phyloP scores from a whole-genome alignment of 345 rosid species.

The Melaleuca quinquenervia region DNA sequence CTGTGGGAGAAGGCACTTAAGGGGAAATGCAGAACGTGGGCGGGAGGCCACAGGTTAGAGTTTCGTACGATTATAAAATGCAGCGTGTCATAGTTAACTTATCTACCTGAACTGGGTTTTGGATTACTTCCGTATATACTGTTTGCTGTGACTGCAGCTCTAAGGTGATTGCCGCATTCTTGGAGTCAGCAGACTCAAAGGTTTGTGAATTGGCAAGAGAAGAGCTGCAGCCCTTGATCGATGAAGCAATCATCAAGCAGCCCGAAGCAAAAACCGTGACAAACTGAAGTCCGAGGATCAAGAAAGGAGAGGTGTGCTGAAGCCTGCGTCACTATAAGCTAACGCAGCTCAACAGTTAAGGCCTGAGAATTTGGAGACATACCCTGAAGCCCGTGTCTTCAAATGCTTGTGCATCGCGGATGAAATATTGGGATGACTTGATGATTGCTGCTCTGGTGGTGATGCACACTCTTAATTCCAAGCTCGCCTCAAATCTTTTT shows the following conservation, averaged over 20 bases:
- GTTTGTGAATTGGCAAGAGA: slow-evolving; percentile 33
- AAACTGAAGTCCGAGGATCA: not conserved
- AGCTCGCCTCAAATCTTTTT: not conserved
- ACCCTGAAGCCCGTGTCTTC: not conserved
- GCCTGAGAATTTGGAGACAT: not conserved
- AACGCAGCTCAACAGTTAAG: not conserved
- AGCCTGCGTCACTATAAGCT: not conserved
- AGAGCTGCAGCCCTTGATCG: slow-evolving; percentile 66
- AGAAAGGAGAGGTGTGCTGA: not conserved
- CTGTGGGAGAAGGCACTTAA: slow-evolving; percentile 67
- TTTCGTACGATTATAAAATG: not conserved
- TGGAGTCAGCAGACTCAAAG: slow-evolving; percentile 46
- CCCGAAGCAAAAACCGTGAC: slow-evolving; percentile 19
- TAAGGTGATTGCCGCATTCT: slow-evolving; percentile 60
- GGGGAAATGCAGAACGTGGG: slow-evolving; percentile 57
- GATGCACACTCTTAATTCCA: not conserved
- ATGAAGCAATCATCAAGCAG: slow-evolving; percentile 45
- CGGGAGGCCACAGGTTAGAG: slow-evolving; percentile 84
- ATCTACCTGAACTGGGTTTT: not conserved
- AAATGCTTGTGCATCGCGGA: not conserved
- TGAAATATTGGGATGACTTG: not conserved
- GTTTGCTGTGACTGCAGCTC: slow-evolving; percentile 39
- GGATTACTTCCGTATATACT: not conserved
- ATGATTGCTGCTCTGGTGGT: not conserved
- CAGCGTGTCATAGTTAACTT: not conserved